phyloP scores from a whole-genome alignment of 2,329 filamentous ascomycete species.

The Cytospora piceicola region DNA sequence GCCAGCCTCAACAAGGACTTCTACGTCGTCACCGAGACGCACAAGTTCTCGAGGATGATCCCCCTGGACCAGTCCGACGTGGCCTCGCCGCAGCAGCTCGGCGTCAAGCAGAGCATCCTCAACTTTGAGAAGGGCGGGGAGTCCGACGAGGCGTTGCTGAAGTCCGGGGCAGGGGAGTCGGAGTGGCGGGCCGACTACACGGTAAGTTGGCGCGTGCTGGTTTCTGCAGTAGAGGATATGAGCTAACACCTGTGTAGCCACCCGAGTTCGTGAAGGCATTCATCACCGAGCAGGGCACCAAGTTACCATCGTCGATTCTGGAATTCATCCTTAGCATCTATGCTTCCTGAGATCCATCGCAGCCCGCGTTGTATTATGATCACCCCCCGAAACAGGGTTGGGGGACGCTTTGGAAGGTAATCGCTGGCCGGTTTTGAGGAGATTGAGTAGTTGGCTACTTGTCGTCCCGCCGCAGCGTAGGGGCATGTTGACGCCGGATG shows the following conservation, averaged over 20 bases:
- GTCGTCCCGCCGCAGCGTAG: background rate
- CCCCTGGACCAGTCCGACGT: slow-evolving; percentile 81
- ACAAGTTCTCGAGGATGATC: slow-evolving; percentile 93
- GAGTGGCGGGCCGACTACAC: slow-evolving; percentile 72
- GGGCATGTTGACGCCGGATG: background rate
- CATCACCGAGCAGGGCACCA: slow-evolving; percentile 75
- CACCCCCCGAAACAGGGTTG: background rate
- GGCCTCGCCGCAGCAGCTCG: slow-evolving; percentile 41
- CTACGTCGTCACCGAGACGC: slow-evolving; percentile 91
- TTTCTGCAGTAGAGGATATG: slow-evolving; percentile 9
- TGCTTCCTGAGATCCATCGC: slow-evolving; percentile 19
- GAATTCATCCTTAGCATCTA: slow-evolving; percentile 71
- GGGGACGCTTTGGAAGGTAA: background rate
- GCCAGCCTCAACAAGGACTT: slow-evolving; percentile 68
- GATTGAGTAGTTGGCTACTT: background rate
- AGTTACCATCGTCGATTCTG: slow-evolving; percentile 70
- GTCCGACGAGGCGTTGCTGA: slow-evolving; percentile 36
- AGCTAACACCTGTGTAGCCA: slow-evolving; percentile 51
- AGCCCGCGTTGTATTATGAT: background rate
- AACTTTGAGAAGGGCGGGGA: slow-evolving; percentile 68
- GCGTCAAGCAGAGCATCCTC: slow-evolving; percentile 77
- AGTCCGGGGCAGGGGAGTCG: slow-evolving; percentile 44
- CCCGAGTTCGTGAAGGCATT: slow-evolving; percentile 72
- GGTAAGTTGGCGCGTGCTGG: slow-evolving; percentile 47
- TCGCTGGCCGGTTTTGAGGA: background rate